phyloP scores from a whole-genome alignment of 2,329 filamentous ascomycete species.

The Coleophoma eucalyptorum region DNA sequence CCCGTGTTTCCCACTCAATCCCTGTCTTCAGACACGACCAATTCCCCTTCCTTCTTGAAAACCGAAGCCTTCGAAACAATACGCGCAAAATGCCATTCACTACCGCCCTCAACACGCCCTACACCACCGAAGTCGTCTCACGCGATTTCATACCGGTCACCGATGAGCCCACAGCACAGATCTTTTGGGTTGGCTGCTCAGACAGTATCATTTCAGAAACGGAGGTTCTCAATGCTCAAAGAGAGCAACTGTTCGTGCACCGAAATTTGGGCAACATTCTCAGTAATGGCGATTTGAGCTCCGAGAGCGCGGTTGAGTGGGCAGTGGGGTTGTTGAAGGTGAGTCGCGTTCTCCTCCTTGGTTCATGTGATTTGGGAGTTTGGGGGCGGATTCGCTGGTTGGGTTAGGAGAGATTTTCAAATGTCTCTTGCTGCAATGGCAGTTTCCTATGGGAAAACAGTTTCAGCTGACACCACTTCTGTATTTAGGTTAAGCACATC shows the following conservation, averaged over 20 bases:
- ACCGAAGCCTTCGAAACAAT: no score
- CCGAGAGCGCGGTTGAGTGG: conserved; percentile 59
- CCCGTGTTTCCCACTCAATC: background rate
- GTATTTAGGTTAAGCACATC: conserved; percentile 45
- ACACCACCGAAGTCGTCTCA: background rate
- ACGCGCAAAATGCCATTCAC: background rate
- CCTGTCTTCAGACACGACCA: background rate
- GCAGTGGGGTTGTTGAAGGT: conserved; percentile 59
- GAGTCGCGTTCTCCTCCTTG: background rate
- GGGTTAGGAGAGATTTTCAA: no score
- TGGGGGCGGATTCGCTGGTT: background rate
- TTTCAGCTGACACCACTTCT: background rate
- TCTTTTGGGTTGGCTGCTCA: conserved; percentile 4
- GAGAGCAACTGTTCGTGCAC: conserved; percentile 4
- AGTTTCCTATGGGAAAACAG: background rate
- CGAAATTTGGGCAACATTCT: conserved; percentile 62
- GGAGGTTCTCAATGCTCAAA: background rate
- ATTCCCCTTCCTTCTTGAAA: no score
- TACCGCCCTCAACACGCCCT: background rate
- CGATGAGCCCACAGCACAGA: background rate
- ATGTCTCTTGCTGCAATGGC: no score
- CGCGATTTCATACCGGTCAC: background rate
- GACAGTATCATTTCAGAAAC: conserved; percentile 2
- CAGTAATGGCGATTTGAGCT: conserved; percentile 54
- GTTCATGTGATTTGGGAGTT: background rate